Percentiles rank a stretch among this genome's conserved stretches.
Conservation (phyloP, 805 yeast species). For the Candida peoriensis region DNA sequence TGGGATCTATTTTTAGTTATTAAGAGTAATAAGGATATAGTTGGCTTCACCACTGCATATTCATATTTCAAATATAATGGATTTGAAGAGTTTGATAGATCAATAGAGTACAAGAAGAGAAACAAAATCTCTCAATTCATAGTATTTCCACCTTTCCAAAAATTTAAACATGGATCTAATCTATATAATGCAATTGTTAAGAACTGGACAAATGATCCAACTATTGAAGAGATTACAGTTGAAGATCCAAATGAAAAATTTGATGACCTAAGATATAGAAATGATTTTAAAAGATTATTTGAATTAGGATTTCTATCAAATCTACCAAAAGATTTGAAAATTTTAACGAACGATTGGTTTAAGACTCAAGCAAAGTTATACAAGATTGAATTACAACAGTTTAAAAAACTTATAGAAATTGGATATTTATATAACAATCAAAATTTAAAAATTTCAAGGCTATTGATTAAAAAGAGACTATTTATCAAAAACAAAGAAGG, state of each 20-base stretch:
- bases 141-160: slow-evolving; percentile 80
- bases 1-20: slow-evolving; percentile 75
- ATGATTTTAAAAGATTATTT: slow-evolving; percentile 56
- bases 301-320: slow-evolving; percentile 27
- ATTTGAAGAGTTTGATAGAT: slow-evolving; percentile 41
- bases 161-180: slow-evolving; percentile 61
- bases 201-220: slow-evolving; percentile 47
- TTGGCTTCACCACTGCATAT: slow-evolving; percentile 82
- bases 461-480: slow-evolving; percentile 68
- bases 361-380: slow-evolving; percentile 30
- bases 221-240: slow-evolving; percentile 69
- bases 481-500: slow-evolving; percentile 80
- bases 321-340: slow-evolving; percentile 23
- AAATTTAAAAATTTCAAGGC: slow-evolving; percentile 34
- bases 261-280: slow-evolving; percentile 84
- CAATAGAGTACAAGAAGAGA: slow-evolving; percentile 35
- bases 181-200: slow-evolving; percentile 55
- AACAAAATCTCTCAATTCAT: slow-evolving; percentile 85
- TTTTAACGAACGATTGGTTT: slow-evolving; percentile 33
- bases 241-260: slow-evolving; percentile 94
- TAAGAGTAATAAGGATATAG: slow-evolving; percentile 37
- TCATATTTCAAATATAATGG: slow-evolving; percentile 75
- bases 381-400: slow-evolving; percentile 75
- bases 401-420: slow-evolving; percentile 76
- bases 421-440: slow-evolving; percentile 38